These are phyloP conservation scores for Penicillium canescens DNA, from an alignment of 495 filamentous ascomycete genomes.

Conservation along the genomic window DNA sequence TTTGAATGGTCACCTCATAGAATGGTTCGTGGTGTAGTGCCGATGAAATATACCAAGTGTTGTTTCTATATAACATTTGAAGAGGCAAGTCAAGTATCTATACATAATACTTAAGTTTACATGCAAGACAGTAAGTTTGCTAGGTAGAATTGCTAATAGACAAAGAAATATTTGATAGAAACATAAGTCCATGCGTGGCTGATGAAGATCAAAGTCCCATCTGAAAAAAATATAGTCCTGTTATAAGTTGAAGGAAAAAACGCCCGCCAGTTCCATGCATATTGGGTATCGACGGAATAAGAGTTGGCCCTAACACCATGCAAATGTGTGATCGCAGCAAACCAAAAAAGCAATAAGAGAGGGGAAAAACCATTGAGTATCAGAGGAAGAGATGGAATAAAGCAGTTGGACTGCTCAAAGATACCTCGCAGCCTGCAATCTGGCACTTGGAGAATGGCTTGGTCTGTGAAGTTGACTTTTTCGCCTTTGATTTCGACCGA, in stretches of 20 bases:
- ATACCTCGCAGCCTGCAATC: slow-evolving; percentile 48
- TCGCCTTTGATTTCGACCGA: slow-evolving; percentile 42
- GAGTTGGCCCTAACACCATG: slow-evolving; percentile 13
- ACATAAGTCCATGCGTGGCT: too few relatives aligned
- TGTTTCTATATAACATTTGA: too few relatives aligned
- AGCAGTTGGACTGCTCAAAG: slow-evolving; percentile 32
- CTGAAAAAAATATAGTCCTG: too few relatives aligned
- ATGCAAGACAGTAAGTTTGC: too few relatives aligned
- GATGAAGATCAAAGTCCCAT: too few relatives aligned
- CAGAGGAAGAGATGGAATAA: slow-evolving; percentile 54
- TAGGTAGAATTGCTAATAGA: too few relatives aligned
- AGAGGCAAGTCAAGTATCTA: too few relatives aligned
- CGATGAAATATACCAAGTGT: too few relatives aligned
- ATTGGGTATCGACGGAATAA: slow-evolving; percentile 26
- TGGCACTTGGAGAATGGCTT: slow-evolving; percentile 53
- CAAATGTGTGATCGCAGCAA: slow-evolving; percentile 7
- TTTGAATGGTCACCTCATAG: background rate
- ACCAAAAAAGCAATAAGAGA: too few relatives aligned
- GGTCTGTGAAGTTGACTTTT: slow-evolving; percentile 25
- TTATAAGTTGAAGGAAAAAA: slow-evolving; percentile 2
- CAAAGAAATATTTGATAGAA: too few relatives aligned
- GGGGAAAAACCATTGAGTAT: slow-evolving; percentile 7
- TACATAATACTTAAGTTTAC: too few relatives aligned
- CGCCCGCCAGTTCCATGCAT: slow-evolving; percentile 24
- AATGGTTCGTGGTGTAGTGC: too few relatives aligned